These are phyloP conservation scores for Fusarium setosum DNA, from an alignment of 2,329 filamentous ascomycete genomes.

Conservation along the genomic window DNA sequence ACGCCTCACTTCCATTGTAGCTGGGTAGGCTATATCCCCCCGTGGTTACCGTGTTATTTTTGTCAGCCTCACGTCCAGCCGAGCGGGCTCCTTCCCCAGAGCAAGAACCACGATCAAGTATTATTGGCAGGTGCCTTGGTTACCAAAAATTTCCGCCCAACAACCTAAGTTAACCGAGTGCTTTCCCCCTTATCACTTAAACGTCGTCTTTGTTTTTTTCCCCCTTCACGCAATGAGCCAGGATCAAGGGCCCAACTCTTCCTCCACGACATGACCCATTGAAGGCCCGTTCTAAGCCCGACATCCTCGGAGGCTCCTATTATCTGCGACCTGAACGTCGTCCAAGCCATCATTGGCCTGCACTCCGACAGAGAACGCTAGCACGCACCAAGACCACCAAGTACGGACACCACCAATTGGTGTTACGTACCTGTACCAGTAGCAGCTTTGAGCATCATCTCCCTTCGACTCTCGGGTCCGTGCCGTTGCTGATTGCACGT, in stretches of 20 bases:
- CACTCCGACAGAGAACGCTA: constrained; percentile 14
- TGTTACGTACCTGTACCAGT: constrained; percentile 21
- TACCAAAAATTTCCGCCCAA: constrained; percentile 40
- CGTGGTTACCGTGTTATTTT: background rate
- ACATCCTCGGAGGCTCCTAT: constrained; percentile 10
- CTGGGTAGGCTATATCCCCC: background rate
- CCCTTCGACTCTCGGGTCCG: constrained; percentile 14
- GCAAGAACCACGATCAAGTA: constrained; percentile 18
- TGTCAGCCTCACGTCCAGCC: background rate
- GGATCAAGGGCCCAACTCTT: constrained; percentile 35
- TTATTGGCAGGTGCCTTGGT: constrained; percentile 32
- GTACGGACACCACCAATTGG: constrained; percentile 5
- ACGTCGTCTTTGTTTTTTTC: constrained; percentile 3
- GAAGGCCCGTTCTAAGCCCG: constrained; percentile 33
- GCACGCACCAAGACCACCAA: constrained; percentile 8
- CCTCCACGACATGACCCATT: constrained; percentile 30
- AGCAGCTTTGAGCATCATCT: constrained; percentile 13
- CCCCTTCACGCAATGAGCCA: constrained; percentile 20
- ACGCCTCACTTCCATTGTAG: background rate
- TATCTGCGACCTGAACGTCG: constrained; percentile 15
- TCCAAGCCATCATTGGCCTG: constrained; percentile 21
- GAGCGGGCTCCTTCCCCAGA: constrained; percentile 24
- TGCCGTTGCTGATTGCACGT: constrained; percentile 32
- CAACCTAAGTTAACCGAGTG: constrained; percentile 32
- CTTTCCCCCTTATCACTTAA: constrained; percentile 10